A percentile compares a stretch with the other conserved stretches of the same genome.
Conservation (phyloP, 2,329 filamentous ascomycete species). For the Diaporthe vaccinii region DNA sequence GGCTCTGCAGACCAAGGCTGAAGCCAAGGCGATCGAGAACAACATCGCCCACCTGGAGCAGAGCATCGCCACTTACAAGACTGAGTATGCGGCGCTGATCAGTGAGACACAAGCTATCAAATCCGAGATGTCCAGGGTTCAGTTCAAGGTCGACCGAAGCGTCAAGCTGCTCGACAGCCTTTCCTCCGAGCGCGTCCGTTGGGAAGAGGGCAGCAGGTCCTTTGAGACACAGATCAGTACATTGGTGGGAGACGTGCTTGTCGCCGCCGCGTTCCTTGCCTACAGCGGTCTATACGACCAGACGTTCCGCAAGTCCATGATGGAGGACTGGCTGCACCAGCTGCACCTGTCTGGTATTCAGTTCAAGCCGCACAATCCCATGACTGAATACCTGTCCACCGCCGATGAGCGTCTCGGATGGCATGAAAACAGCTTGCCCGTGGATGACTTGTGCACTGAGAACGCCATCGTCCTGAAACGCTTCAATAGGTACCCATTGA, state of each 20-base stretch:
- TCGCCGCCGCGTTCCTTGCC: constrained; percentile 96
- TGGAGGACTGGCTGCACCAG: constrained; percentile 97
- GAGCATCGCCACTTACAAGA: constrained; percentile 96
- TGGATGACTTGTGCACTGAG: constrained; percentile 97
- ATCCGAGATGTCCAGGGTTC: constrained; percentile 93
- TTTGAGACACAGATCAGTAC: constrained; percentile 99
- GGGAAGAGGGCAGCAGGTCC: constrained; percentile 97
- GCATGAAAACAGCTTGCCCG: constrained; percentile 94
- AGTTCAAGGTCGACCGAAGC: constrained; percentile 98
- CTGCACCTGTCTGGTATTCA: constrained; percentile 92
- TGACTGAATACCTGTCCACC: constrained; percentile 96
- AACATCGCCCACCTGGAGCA: constrained; percentile 86
- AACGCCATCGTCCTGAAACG: constrained; percentile 98
- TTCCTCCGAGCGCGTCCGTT: constrained; percentile 91
- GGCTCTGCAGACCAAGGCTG: constrained; percentile 91
- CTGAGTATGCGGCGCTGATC: constrained; percentile 94
- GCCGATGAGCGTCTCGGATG: constrained; percentile 94
- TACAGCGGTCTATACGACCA: constrained; percentile 98
- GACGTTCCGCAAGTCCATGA: constrained; percentile 96
- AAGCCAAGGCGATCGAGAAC: constrained; percentile 91
- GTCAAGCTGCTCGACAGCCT: constrained; percentile 94
- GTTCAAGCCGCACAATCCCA: constrained; percentile 92
- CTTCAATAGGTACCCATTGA: constrained; percentile 98
- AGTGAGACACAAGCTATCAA: constrained; percentile 99
- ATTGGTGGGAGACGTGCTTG: constrained; percentile 92